phyloP scores from a whole-genome alignment of 345 rosid species.

The Triadica sebifera region DNA sequence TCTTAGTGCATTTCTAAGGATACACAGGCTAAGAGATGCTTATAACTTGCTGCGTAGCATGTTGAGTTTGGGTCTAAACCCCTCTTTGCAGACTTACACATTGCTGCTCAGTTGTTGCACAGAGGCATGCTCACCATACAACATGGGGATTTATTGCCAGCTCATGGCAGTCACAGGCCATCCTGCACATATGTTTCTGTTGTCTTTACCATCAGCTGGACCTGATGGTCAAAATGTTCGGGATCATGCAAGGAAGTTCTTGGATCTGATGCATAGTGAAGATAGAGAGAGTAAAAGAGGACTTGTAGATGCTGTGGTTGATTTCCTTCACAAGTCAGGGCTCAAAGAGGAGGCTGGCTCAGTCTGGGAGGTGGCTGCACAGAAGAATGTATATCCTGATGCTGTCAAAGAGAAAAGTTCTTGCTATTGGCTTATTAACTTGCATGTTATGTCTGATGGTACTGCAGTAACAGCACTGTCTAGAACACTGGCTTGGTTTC shows the following conservation, averaged over 20 bases:
- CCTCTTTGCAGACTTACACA: slow-evolving; percentile 83
- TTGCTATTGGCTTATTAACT: slow-evolving; percentile 86
- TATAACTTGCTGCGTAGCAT: slow-evolving; percentile 67
- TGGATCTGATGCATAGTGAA: slow-evolving; percentile 89
- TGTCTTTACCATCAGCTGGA: slow-evolving; percentile 72
- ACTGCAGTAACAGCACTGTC: slow-evolving; percentile 82
- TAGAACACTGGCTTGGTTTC: slow-evolving; percentile 89
- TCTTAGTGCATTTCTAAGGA: slow-evolving; percentile 81
- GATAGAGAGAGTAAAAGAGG: slow-evolving; percentile 99
- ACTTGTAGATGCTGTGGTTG: slow-evolving; percentile 78
- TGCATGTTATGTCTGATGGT: slow-evolving; percentile 97
- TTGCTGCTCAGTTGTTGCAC: slow-evolving; percentile 88
- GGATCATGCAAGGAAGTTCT: slow-evolving; percentile 65
- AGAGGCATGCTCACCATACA: slow-evolving; percentile 60
- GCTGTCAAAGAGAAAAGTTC: slow-evolving; percentile 73
- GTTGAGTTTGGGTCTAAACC: slow-evolving; percentile 62
- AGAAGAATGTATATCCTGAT: slow-evolving; percentile 80
- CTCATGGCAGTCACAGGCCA: slow-evolving; percentile 83
- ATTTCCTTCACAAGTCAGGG: slow-evolving; percentile 90
- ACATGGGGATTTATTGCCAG: slow-evolving; percentile 69
- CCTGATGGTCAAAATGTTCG: slow-evolving; percentile 89
- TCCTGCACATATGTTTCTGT: slow-evolving; percentile 76
- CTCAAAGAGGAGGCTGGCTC: slow-evolving; percentile 90
- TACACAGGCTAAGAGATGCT: slow-evolving; percentile 66
- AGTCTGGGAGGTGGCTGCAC: slow-evolving; percentile 90